Base-by-base conservation (phyloP, 495 filamentous ascomycete species). In the Parmelia sp. region DNA sequence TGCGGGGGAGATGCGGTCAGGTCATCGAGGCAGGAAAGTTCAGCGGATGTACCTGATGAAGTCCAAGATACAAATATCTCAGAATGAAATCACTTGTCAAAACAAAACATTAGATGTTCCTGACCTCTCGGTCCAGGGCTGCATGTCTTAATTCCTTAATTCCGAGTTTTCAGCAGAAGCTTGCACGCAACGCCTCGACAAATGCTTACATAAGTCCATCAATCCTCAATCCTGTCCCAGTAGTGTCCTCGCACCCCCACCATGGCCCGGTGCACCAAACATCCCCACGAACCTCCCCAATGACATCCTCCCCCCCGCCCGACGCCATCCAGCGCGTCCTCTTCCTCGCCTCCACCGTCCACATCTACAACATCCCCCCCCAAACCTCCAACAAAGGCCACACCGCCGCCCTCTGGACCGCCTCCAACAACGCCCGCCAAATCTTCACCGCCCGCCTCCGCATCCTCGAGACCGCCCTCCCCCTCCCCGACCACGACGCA, bases 381-480 rank as follows among this genome's bases (percentile, higher is more conserved):
- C 76, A 90, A 63, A 77, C 82, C 35, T 85, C 84, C 29, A 86
- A 82, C 45, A 84, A 83, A 69, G 90, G 90, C 70, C 85, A 92
- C 78, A 81, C 79, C n/a, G 90, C 90, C 65, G 76, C 85, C 19
- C 70, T 76, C 66, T 94, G 90, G 90, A 92, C 89, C n/a, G 78
- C 82, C 60, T 78, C 85, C 64, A 81, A 83, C 66, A 85, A 85
- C 68, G 74, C 79, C 58, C 81, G 84, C 36, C 84, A 86, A 69
- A 92, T 93, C 75, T 92, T 93, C 79, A 92, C 89, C 61, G 88
- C 87, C 61, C 87, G 90, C 29, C 73, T 92, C 7, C 88, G 90
- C 69, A 79, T 93, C 63, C 76, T 94, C 72, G 90, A 94, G 74
- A 92, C 88, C 33, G 81, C 86, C 2, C 74, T 85, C 58, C 75